Conservation (phyloP, 345 rosid species). For the Eucalyptus melliodora region DNA sequence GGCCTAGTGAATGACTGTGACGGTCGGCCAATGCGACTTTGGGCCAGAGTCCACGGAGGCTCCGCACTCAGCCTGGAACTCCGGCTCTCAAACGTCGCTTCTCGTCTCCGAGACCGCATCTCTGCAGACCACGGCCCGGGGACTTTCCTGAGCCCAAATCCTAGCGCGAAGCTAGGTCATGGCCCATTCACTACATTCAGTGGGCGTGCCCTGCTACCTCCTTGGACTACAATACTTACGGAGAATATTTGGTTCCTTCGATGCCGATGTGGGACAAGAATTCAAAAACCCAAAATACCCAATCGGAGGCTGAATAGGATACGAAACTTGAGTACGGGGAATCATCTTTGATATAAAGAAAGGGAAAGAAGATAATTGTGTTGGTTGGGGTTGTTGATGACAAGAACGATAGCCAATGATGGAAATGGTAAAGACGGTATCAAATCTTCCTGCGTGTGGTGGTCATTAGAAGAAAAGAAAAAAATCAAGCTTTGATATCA, state of each 20-base stretch:
- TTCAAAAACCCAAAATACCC: not conserved
- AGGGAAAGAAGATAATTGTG: not conserved
- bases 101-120: not conserved
- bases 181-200: not conserved
- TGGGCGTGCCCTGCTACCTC: rapidly evolving
- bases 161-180: not conserved
- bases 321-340: not conserved
- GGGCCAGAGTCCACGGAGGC: not conserved
- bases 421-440: not conserved
- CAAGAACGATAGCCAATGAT: not conserved
- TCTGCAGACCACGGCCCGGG: not conserved
- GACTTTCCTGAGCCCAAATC: not conserved
- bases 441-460: rapidly evolving
- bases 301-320: not conserved
- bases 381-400: not conserved
- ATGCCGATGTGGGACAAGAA: not conserved
- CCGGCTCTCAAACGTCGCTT: too few relatives aligned
- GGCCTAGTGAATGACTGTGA: not conserved
- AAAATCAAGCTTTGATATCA: not conserved
- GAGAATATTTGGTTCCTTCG: not conserved
- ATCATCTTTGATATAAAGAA: not conserved
- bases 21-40: not conserved
- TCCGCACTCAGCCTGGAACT: not conserved
- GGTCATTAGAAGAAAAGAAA: not conserved
- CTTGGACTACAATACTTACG: not conserved